Conservation (phyloP, 192 early-diverging fungal genomes). For the Coemansia sp. region DNA sequence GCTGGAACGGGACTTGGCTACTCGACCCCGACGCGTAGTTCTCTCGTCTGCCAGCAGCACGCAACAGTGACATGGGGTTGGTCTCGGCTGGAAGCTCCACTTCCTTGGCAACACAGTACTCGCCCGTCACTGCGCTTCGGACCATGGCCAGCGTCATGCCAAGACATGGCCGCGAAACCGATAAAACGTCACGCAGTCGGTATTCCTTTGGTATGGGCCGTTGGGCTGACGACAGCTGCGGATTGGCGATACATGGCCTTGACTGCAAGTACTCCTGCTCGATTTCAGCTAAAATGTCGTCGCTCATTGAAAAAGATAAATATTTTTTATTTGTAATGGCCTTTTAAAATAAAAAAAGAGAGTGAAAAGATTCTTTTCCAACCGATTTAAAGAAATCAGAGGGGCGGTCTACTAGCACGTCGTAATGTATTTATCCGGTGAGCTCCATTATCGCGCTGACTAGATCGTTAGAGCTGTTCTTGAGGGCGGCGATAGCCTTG, state of each 20-base stretch:
- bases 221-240: slow-evolving; percentile 39
- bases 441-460: slow-evolving; percentile 96
- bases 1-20: slow-evolving; percentile 49
- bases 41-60: slow-evolving; percentile 25
- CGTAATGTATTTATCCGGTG: slow-evolving; percentile 15
- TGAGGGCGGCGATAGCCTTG: slow-evolving; percentile 93
- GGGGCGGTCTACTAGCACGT: neutral
- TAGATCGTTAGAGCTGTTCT: slow-evolving; percentile 84
- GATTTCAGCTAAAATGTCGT: slow-evolving; percentile 30
- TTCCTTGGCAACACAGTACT: slow-evolving; percentile 39
- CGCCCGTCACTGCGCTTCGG: slow-evolving; percentile 42
- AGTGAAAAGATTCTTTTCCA: neutral
- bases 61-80: slow-evolving; percentile 43
- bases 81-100: slow-evolving; percentile 8
- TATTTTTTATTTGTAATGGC: neutral
- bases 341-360: too few relatives aligned
- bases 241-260: slow-evolving; percentile 22
- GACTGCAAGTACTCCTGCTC: slow-evolving; percentile 46
- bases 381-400: slow-evolving; percentile 9
- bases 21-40: slow-evolving; percentile 39
- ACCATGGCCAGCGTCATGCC: slow-evolving; percentile 32
- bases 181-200: slow-evolving; percentile 27
- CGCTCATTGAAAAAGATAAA: slow-evolving; percentile 22
- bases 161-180: slow-evolving; percentile 24
- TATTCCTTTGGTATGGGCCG: slow-evolving; percentile 14